These are phyloP conservation scores for Gossypium sturtianum DNA, from an alignment of 345 rosid genomes.

Conservation along the genomic window DNA sequence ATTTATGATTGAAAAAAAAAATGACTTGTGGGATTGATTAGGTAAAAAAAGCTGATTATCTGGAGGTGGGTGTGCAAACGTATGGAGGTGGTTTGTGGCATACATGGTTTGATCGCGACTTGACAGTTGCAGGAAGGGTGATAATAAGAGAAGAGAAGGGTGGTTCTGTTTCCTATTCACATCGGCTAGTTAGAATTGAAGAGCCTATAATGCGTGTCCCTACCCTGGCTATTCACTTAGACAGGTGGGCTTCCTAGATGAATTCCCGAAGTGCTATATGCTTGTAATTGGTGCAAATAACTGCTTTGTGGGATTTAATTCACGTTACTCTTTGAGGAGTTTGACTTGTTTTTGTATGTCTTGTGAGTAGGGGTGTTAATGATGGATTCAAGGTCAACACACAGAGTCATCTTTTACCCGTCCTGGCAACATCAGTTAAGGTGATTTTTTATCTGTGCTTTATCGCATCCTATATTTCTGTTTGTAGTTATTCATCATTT, in stretches of 20 bases:
- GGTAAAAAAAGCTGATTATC: slow-evolving; percentile 72
- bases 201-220: slow-evolving; percentile 95
- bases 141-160: slow-evolving; percentile 53
- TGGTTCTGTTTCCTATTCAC: slow-evolving; percentile 56
- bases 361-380: slow-evolving; percentile 53
- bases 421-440: slow-evolving; percentile 87
- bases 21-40: slow-evolving; percentile 18
- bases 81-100: slow-evolving; percentile 97
- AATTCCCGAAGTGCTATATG: not conserved
- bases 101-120: slow-evolving; percentile 98
- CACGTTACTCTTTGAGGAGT: not conserved
- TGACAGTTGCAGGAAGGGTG: slow-evolving; percentile 90
- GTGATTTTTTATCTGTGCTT: slow-evolving; percentile 28
- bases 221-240: slow-evolving; percentile 88
- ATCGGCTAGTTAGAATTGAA: slow-evolving; percentile 63
- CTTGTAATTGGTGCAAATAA: not conserved
- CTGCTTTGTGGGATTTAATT: slow-evolving; percentile 1
- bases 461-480: not conserved
- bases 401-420: slow-evolving; percentile 74
- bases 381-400: slow-evolving; percentile 97
- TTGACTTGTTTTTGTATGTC: not conserved
- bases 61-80: slow-evolving; percentile 89
- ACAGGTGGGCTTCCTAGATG: slow-evolving; percentile 45
- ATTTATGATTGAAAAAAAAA: slow-evolving; percentile 14
- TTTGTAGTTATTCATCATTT: not conserved